Conservation (phyloP, 495 filamentous ascomycete species). For the Lepraria neglecta region DNA sequence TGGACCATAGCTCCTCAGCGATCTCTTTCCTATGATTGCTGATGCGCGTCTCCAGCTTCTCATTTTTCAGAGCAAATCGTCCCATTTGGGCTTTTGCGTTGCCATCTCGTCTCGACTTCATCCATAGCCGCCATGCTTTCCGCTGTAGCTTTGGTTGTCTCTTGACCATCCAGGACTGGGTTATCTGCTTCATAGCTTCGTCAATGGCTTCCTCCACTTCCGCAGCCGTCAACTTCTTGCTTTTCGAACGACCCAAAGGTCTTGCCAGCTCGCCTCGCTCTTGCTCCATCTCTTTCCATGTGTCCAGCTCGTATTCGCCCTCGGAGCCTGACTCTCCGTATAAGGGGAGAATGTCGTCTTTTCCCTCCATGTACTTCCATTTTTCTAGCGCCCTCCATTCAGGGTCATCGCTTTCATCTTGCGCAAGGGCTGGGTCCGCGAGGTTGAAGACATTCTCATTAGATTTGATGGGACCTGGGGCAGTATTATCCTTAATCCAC, state of each 20-base stretch:
- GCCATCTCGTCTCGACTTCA: constrained; percentile 36
- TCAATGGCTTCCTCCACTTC: constrained; percentile 49
- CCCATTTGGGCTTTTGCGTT: constrained; percentile 32
- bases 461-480: not conserved
- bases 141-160: constrained; percentile 47
- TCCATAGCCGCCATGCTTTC: constrained; percentile 60
- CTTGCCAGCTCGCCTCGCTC: constrained; percentile 37
- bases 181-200: constrained; percentile 45
- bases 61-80: constrained; percentile 26
- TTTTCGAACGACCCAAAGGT: constrained; percentile 24
- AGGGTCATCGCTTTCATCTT: constrained; percentile 28
- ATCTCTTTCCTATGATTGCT: constrained; percentile 47
- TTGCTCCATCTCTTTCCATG: constrained; percentile 57
- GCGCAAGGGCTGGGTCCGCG: constrained; percentile 19
- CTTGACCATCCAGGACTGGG: constrained; percentile 50
- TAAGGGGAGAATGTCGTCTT: constrained; percentile 50
- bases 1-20: constrained; percentile 43
- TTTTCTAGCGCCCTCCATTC: constrained; percentile 43
- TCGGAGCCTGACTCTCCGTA: constrained; percentile 62
- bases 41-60: constrained; percentile 44
- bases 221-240: constrained; percentile 36
- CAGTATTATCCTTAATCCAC: constrained; percentile 12
- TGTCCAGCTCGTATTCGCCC: constrained; percentile 47
- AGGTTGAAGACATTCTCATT: constrained; percentile 7
- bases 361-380: constrained; percentile 37